Evolutionary conservation across 331 rosid genomes (phyloP).

Genomic region (Rhamnella rubrinervis): DNA sequence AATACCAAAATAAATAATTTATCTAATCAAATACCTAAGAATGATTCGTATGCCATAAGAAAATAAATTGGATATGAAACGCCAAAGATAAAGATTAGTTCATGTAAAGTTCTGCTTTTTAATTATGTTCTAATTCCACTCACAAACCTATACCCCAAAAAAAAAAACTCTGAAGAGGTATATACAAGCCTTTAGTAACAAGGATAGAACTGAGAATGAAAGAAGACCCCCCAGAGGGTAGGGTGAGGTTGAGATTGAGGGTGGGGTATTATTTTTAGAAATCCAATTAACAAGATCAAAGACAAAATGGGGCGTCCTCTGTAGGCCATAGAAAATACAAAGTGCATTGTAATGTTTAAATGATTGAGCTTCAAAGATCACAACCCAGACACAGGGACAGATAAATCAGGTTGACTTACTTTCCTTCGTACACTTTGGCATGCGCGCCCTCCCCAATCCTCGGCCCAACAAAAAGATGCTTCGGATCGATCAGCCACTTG

Average conservation of each 20-base stretch:
- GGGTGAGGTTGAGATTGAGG: background rate
- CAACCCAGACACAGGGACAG: background rate
- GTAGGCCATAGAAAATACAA: constrained; percentile 9
- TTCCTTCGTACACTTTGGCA: constrained; percentile 95
- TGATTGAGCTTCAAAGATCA: constrained; percentile 9
- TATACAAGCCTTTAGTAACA: background rate
- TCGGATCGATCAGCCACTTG: constrained; percentile 89
- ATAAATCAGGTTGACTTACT: constrained; percentile 64
- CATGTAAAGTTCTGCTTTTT: background rate
- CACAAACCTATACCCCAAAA: background rate
- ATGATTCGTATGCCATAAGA: background rate
- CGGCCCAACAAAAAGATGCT: constrained; percentile 81
- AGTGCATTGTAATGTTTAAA: constrained; percentile 12
- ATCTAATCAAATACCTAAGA: background rate
- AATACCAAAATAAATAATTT: constrained; percentile 7
- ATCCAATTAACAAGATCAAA: constrained; percentile 7
- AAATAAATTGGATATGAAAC: background rate
- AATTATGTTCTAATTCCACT: constrained; percentile 7
- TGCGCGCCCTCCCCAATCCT: constrained; percentile 95
- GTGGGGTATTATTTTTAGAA: background rate
- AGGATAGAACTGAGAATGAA: background rate
- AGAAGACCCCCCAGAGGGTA: background rate
- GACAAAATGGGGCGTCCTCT: constrained; percentile 5
- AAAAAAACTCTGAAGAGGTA: background rate
- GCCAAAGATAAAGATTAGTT: background rate